These are phyloP conservation scores for Aspergillus sojae DNA, from an alignment of 2,329 filamentous ascomycete genomes.

Conservation along the genomic window DNA sequence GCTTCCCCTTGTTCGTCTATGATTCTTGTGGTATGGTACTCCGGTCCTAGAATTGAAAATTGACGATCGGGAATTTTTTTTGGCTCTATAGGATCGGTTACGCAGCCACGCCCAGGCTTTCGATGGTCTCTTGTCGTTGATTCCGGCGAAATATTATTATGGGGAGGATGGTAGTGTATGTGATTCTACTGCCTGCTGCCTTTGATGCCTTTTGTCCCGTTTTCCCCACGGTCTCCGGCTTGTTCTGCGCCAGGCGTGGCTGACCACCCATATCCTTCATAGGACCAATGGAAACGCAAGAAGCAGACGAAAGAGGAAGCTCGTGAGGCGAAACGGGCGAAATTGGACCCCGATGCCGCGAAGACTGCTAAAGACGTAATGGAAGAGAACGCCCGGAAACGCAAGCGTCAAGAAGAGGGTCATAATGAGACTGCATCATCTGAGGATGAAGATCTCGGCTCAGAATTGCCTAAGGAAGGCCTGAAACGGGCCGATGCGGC, in stretches of 20 bases:
- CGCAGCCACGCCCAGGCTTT: constrained; percentile 71
- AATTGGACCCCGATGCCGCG: constrained; percentile 86
- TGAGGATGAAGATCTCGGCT: constrained; percentile 45
- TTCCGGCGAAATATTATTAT: constrained; percentile 89
- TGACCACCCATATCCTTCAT: constrained; percentile 24
- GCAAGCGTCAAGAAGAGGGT: constrained; percentile 70
- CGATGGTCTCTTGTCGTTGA: constrained; percentile 82
- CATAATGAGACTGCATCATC: constrained; percentile 43
- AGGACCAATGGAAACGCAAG: constrained; percentile 94
- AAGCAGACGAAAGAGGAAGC: constrained; percentile 94
- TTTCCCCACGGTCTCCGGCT: constrained; percentile 16
- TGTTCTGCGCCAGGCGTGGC: constrained; percentile 12
- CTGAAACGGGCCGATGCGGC: constrained; percentile 52
- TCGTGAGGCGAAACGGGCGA: constrained; percentile 78
- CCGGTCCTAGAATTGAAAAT: constrained; percentile 12
- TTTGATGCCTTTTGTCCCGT: constrained; percentile 14
- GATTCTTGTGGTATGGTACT: not conserved
- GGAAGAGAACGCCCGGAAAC: constrained; percentile 79
- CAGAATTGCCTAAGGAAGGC: constrained; percentile 62
- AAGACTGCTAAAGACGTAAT: constrained; percentile 93
- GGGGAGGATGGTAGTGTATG: constrained; percentile 81
- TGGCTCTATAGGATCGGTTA: constrained; percentile 47
- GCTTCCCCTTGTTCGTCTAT: constrained; percentile 13
- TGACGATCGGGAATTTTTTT: constrained; percentile 26
- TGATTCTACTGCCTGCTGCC: constrained; percentile 29